Evolutionary conservation across 192 early-diverging fungal genomes (phyloP).

Genomic region (Entomortierella lignicola): DNA sequence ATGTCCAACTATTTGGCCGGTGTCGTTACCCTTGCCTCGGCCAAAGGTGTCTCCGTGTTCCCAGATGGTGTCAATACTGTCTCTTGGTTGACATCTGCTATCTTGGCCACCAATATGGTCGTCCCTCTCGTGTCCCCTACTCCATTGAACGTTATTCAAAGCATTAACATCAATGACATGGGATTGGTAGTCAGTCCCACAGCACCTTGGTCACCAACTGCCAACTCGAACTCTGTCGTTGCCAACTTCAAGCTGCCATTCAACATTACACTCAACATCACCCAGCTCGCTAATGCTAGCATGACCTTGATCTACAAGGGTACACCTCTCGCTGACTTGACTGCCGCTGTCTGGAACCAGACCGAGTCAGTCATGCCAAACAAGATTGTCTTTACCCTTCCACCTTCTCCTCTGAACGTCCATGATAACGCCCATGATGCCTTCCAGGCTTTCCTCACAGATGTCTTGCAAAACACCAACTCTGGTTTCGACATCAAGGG

Average conservation of each 20-base stretch:
- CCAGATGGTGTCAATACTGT: constrained; percentile 41
- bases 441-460: constrained; percentile 28
- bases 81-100: constrained; percentile 33
- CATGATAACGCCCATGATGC: constrained; percentile 40
- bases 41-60: constrained; percentile 42
- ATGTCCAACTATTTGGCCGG: constrained; percentile 47
- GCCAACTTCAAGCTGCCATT: constrained; percentile 47
- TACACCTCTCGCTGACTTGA: constrained; percentile 34
- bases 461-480: constrained; percentile 31
- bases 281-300: constrained; percentile 39
- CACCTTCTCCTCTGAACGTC: constrained; percentile 36
- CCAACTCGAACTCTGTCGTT: constrained; percentile 25
- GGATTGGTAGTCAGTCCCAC: constrained; percentile 19
- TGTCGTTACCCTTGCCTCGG: constrained; percentile 20
- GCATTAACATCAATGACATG: constrained; percentile 35
- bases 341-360: constrained; percentile 41
- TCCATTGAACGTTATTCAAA: constrained; percentile 42
- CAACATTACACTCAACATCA: constrained; percentile 46
- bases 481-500: constrained; percentile 44
- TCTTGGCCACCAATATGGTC: constrained; percentile 27
- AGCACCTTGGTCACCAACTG: constrained; percentile 34
- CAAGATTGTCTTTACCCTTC: constrained; percentile 51
- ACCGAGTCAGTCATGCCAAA: constrained; percentile 39
- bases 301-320: constrained; percentile 52
- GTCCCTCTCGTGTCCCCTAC: constrained; percentile 23